Conservation (phyloP, 2,329 filamentous ascomycete genomes). For the Aspergillus neotritici region DNA sequence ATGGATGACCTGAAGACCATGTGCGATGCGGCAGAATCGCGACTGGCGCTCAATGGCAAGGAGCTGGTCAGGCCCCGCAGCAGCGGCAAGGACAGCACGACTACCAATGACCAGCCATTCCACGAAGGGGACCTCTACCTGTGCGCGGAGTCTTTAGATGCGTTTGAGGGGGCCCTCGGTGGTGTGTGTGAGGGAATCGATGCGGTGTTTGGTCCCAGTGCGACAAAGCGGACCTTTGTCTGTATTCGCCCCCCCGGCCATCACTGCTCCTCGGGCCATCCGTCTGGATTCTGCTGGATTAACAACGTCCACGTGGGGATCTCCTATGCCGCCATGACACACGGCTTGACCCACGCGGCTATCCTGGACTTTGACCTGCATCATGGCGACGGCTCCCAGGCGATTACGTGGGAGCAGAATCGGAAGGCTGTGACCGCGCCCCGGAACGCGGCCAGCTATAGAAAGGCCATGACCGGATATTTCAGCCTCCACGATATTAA, state of each 20-base stretch:
- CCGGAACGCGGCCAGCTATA: constrained; percentile 69
- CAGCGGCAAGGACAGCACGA: constrained; percentile 34
- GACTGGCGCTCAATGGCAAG: constrained; percentile 68
- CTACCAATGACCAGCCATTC: constrained; percentile 49
- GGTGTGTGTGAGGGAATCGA: constrained; percentile 93
- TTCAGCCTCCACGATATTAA: constrained; percentile 98
- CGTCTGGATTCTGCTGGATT: constrained; percentile 96
- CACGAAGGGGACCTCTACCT: constrained; percentile 91
- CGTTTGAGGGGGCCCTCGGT: constrained; percentile 84
- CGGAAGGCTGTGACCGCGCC: constrained; percentile 56
- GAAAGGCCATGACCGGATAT: constrained; percentile 86
- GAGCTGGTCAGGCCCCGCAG: constrained; percentile 63
- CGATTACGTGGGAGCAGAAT: constrained; percentile 89
- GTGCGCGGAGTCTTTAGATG: constrained; percentile 75
- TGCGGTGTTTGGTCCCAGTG: constrained; percentile 62
- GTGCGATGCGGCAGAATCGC: constrained; percentile 74
- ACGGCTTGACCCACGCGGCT: constrained; percentile 86
- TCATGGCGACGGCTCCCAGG: constrained; percentile 91
- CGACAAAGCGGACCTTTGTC: constrained; percentile 76
- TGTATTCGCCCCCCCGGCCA: constrained; percentile 90
- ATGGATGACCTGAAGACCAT: constrained; percentile 85
- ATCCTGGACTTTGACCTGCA: constrained; percentile 91
- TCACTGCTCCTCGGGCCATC: constrained; percentile 83
- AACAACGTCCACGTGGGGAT: constrained; percentile 98
- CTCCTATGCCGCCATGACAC: constrained; percentile 74